A percentile compares a stretch with the other conserved stretches of the same genome.
Conservation (phyloP, 1,139 yeast species). For the Debaryomyces coudertii region DNA sequence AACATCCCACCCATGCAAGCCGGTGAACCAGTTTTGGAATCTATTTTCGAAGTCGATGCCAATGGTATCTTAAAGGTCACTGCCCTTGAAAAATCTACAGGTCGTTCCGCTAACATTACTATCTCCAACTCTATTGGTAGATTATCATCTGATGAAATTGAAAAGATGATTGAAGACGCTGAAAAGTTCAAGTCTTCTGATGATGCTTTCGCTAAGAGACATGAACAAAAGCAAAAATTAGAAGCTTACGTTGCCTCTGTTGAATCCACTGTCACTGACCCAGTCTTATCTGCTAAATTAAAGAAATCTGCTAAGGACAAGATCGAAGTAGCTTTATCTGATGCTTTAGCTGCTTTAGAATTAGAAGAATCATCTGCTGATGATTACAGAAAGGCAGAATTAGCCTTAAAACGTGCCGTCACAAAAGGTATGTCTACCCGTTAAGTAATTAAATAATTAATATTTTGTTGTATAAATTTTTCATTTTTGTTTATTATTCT, state of each 20-base stretch:
- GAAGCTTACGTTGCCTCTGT: constrained; percentile 98
- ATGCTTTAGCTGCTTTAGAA: constrained; percentile 97
- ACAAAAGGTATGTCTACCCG: constrained; percentile 99
- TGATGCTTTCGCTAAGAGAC: constrained; percentile 99
- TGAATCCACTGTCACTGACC: constrained; percentile 97
- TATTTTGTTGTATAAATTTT: constrained; percentile 25
- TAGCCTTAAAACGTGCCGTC: constrained; percentile 98
- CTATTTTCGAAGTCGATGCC: constrained; percentile 99
- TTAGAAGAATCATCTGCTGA: constrained; percentile 96
- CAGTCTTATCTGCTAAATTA: constrained; percentile 96
- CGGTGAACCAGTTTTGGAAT: constrained; percentile 99
- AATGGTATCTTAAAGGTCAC: constrained; percentile 99
- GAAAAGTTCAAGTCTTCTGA: constrained; percentile 99
- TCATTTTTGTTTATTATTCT: constrained; percentile 23
- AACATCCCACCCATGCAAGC: constrained; percentile 99
- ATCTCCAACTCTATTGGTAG: constrained; percentile 99
- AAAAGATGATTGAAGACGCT: constrained; percentile 98
- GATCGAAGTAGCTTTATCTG: constrained; percentile 98
- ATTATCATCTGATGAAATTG: constrained; percentile 96
- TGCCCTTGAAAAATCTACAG: constrained; percentile 98
- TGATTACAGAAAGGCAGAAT: constrained; percentile 98
- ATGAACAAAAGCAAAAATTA: constrained; percentile 98
- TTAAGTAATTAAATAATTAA: constrained; percentile 48
- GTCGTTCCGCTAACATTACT: constrained; percentile 99
- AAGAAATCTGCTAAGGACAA: constrained; percentile 98